Base-by-base conservation (phyloP, 495 filamentous ascomycete species). In the Clohesyomyces aquaticus region DNA sequence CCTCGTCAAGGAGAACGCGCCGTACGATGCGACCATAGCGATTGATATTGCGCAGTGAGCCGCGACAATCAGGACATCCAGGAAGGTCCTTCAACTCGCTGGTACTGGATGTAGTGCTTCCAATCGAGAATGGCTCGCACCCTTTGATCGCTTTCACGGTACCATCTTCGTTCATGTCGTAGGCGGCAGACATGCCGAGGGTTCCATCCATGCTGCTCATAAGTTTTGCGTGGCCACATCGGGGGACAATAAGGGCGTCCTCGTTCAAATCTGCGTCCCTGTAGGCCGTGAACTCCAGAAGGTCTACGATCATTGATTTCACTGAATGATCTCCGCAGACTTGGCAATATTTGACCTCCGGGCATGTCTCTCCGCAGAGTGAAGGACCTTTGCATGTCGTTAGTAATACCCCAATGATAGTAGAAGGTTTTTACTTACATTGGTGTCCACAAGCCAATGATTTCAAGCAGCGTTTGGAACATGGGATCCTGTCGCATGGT, bases 11-110 rank as follows among this genome's bases (percentile, higher is more conserved):
- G 49, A 83, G 71, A 4, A 81, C 88, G 3, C 84, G 79, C 35
- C 83, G 79, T 26, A 88, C 80, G 6, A 91, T 82, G 21, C 87
- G 80, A 27, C 85, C 82, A 67, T 93, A 91, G 16, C 88, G 76
- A 10, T 86, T 74, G 55, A 91, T 79, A 48, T 81, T 78, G 21
- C 85, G 77, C 23, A 92, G 75, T 2, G 86, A 80, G 0, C 81
- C 81, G 9, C 87, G 82, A 68, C 88, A 93, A 1, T 63, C 77
- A 2, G 88, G 84, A 73, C 88, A 91, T 10, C 27, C 23, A 19
- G 2, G 12, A 21, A 32, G 50, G 18, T 53, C 25, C 50, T 46
- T 58, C n/a, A 43, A 4, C 50, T 79, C 78, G 18, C 74, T 73
- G 23, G 14, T 38, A 6, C 6, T 6, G 6, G 32, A 38, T 6